Evolutionary conservation across 139 green algal genomes (phyloP), one percentile per base, ranked within the genome.

Genomic region (Dunaliella primolecta): DNA sequence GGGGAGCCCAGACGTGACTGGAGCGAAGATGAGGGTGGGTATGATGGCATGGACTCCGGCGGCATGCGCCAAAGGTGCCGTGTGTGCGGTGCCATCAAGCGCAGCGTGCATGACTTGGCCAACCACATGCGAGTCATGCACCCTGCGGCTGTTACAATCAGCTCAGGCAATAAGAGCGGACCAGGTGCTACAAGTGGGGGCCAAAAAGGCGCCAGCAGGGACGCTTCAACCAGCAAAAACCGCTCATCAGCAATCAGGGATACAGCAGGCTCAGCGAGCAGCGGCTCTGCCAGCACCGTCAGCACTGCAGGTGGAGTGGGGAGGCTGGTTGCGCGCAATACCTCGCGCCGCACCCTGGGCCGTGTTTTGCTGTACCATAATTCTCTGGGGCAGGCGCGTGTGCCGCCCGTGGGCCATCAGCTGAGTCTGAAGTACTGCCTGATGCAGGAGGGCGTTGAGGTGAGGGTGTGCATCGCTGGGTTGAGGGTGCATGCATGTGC

Each of bases 391-490:
- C 36, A 36, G n/a, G 56, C 15, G 55, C 11, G 46, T 77, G 80
- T 84, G 56, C 80, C 80, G 1, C 80, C 80, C 1, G 24, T 25
- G 7, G 80, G 80, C 80, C 29, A 84, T 29, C 80, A 84, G 56
- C n/a, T 84, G 29, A 84, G 80, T 30, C 56, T 84, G 29, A 84
- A 84, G 80, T 84, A 77, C 56, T 37, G 56, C 56, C 80, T 84
- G 30, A 36, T 23, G 32, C 56, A 78, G 31, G 80, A 84, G 55
- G 80, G 56, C 2, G 75, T 56, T 2, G 80, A 84, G 80, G 79
- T 83, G 46, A 37, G 80, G 32, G 36, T n/a, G n/a, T n/a, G n/a
- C n/a, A n/a, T n/a, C n/a, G n/a, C n/a, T n/a, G n/a, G n/a, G 30
- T 25, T 3, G 70, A 3, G 70, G 30, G 7, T 3, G 11, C 32